These are phyloP conservation scores for Aechmea fasciata DNA, from an alignment of 176 grass and related monocot species.

Conservation along the genomic window DNA sequence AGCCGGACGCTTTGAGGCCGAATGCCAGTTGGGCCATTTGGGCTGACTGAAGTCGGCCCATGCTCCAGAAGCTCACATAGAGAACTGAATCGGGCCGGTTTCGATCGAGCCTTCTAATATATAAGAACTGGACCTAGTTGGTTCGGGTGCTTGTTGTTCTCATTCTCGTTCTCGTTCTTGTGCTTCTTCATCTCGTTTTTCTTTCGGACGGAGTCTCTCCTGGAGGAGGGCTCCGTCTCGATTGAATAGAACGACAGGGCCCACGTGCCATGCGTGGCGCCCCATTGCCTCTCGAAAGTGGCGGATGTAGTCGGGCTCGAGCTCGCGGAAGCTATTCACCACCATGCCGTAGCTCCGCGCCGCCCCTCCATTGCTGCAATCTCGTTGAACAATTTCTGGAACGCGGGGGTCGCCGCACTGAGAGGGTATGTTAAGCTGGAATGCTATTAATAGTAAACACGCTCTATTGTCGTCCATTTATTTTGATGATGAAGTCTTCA, in stretches of 20 bases:
- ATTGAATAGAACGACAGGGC: background rate
- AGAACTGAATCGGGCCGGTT: background rate
- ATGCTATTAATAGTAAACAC: too few relatives aligned
- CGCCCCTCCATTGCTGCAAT: background rate
- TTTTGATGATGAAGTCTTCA: too few relatives aligned
- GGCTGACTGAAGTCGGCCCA: background rate
- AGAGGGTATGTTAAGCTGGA: too few relatives aligned
- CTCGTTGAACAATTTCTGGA: background rate
- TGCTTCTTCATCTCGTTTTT: background rate
- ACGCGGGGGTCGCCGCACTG: too few relatives aligned
- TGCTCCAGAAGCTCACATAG: slow-evolving; percentile 3
- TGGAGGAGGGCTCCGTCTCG: background rate
- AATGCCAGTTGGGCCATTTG: background rate
- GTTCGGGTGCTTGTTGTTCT: background rate
- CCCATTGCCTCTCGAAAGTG: background rate
- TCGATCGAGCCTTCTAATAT: background rate
- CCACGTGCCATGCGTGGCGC: background rate
- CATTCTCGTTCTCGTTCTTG: background rate
- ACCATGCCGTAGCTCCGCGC: slow-evolving; percentile 2
- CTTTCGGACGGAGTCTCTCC: background rate
- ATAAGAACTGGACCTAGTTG: too few relatives aligned
- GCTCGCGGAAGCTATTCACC: slow-evolving; percentile 16
- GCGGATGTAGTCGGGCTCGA: slow-evolving; percentile 1
- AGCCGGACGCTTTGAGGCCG: background rate
- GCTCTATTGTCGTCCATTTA: too few relatives aligned